Evolutionary conservation across 345 rosid genomes (phyloP).

Genomic region (Mallotus nudiflorus): DNA sequence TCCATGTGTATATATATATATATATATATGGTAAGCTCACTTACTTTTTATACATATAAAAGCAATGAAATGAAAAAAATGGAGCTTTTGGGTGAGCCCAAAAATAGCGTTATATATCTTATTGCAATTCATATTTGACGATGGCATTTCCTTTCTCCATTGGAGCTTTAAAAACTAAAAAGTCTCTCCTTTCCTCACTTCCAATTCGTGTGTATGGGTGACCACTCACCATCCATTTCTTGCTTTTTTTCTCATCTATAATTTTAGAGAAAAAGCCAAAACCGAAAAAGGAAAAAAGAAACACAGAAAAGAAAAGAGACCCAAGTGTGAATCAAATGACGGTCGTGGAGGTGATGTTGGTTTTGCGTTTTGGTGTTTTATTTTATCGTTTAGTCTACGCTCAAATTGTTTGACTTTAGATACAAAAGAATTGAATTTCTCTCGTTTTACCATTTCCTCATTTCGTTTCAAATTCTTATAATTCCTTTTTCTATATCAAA

Average conservation of each 20-base stretch:
- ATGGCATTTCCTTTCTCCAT: not conserved
- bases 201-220: not conserved
- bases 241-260: not conserved
- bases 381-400: not conserved
- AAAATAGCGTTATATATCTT: too few species aligned
- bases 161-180: not conserved
- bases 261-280: not conserved
- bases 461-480: too few species aligned
- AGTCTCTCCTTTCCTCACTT: not conserved
- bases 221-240: not conserved
- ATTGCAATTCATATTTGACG: too few species aligned
- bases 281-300: not conserved
- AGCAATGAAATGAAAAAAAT: too few species aligned
- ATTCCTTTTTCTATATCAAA: not conserved
- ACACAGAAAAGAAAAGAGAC: not conserved
- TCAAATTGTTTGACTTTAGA: not conserved
- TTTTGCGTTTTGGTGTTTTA: too few species aligned
- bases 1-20: too few species aligned
- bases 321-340: not conserved
- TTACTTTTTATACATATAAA: too few species aligned
- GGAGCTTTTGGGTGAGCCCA: too few species aligned
- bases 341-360: not conserved
- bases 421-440: not conserved
- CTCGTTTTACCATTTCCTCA: not conserved
- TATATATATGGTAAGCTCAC: too few species aligned